phyloP scores from a whole-genome alignment of 768 basidiomycete genomes.

The Suillus subluteus region DNA sequence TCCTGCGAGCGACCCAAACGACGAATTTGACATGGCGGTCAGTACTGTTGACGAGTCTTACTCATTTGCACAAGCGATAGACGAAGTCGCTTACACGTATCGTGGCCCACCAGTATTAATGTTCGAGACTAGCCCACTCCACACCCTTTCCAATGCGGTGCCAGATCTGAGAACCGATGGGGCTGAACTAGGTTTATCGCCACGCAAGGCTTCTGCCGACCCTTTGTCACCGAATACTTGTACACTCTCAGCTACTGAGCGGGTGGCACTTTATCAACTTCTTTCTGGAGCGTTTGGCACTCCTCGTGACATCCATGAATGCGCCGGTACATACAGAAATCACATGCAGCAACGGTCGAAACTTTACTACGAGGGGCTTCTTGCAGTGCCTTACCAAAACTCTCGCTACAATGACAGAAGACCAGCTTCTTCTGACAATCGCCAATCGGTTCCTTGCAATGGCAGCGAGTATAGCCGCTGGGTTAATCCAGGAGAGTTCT shows the following conservation, averaged over 20 bases:
- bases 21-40: constrained; percentile 21
- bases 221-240: constrained; percentile 4
- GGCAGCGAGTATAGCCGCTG: constrained; percentile 12
- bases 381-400: constrained; percentile 23
- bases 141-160: constrained; percentile 9
- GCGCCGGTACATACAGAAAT: constrained; percentile 52
- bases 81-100: constrained; percentile 33
- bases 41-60: constrained; percentile 31
- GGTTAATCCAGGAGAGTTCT: constrained; percentile 9
- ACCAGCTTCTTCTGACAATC: constrained; percentile 9
- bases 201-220: constrained; percentile 2
- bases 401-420: constrained; percentile 13
- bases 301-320: constrained; percentile 50
- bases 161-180: constrained; percentile 4
- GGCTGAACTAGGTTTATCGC: constrained; percentile 9
- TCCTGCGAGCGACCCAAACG: constrained; percentile 14
- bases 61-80: constrained; percentile 31
- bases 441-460: constrained; percentile 12
- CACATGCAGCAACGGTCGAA: constrained; percentile 53
- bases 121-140: constrained; percentile 23
- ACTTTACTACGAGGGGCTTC: constrained; percentile 50
- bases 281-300: constrained; percentile 53
- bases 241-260: constrained; percentile 47
- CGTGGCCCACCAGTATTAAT: constrained; percentile 28
- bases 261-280: constrained; percentile 53